Evolutionary conservation across 345 rosid genomes (phyloP), one percentile per base, ranked within the genome.

Genomic region (Pseudoturritis turrita): DNA sequence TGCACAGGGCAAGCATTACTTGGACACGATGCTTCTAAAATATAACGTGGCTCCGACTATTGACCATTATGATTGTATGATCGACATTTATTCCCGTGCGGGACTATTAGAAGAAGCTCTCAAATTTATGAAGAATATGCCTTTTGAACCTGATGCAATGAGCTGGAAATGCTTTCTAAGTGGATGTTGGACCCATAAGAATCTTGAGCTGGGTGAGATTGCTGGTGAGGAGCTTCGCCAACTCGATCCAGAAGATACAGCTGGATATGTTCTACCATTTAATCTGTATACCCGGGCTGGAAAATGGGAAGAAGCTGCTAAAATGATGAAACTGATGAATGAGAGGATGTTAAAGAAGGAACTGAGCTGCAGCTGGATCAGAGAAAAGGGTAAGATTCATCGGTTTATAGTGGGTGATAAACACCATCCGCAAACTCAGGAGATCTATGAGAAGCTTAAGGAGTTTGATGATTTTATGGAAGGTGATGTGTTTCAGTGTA

Each of bases 81-180:
- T 88, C 3, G 90, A 83, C 73, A 70, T 78, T 18, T 90, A 86
- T 69, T 77, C 93, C 61, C 91, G 95, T 25, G 85, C 85, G 5
- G 95, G 95, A 28, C 67, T 72, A 57, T 73, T 90, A 65, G 45
- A 78, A 5, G 84, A 90, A 77, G 92, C 94, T 37, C 66, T 61
- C 53, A 77, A 79, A 13, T 69, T 83, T 46, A 71, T 88, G 80
- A 80, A 75, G 74, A 72, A n/a, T 23, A 84, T 88, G 88, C 87
- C 87, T 41, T 86, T 83, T 53, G 68, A 80, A 14, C 84, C 94
- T 12, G 82, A 87, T 76, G 84, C 85, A 53, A 82, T 78, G 87
- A 88, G 92, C 65, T 88, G 95, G 92, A 90, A 84, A 80, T 85
- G 92, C 70, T 77, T 88, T 49, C 76, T 88, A 52, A 80, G 92